phyloP scores from a whole-genome alignment of 2,329 filamentous ascomycete genomes.

The Aspergillus sp. region DNA sequence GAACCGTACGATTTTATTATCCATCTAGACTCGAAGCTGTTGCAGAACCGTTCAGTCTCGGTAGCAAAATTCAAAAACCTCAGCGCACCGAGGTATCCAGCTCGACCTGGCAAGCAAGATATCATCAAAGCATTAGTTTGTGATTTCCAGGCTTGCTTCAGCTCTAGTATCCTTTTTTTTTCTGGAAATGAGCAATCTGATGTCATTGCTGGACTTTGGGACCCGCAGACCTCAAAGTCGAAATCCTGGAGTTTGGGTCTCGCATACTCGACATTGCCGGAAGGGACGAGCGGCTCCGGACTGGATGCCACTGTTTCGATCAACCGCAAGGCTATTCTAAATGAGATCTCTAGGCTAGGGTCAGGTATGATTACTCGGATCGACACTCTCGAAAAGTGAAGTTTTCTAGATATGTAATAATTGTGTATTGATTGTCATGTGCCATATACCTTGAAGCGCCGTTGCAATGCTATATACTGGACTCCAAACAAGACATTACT shows the following conservation, averaged over 20 bases:
- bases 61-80: conserved; percentile 73
- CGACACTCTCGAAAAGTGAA: conserved; percentile 47
- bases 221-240: conserved; percentile 46
- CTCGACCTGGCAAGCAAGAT: conserved; percentile 55
- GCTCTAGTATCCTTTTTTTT: conserved; percentile 76
- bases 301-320: conserved; percentile 29
- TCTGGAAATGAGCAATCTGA: conserved; percentile 61
- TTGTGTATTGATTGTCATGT: conserved; percentile 16
- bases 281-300: conserved; percentile 9
- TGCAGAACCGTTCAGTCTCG: conserved; percentile 38
- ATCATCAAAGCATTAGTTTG: conserved; percentile 63
- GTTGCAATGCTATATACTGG: conserved; percentile 30
- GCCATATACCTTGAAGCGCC: conserved; percentile 26
- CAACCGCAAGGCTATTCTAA: conserved; percentile 43
- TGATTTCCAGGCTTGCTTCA: conserved; percentile 68
- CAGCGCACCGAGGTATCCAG: conserved; percentile 48
- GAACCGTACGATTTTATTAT: conserved; percentile 85
- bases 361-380: conserved; percentile 67
- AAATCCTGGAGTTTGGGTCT: conserved; percentile 38
- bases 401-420: conserved; percentile 12
- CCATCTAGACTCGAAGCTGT: conserved; percentile 61
- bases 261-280: conserved; percentile 37
- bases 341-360: conserved; percentile 52
- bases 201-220: conserved; percentile 66
- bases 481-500: conserved; percentile 3